Evolutionary conservation across 108 stramenopile genomes (phyloP), one percentile per base, ranked within the genome.

Genomic region (Conticribra guillardii): DNA sequence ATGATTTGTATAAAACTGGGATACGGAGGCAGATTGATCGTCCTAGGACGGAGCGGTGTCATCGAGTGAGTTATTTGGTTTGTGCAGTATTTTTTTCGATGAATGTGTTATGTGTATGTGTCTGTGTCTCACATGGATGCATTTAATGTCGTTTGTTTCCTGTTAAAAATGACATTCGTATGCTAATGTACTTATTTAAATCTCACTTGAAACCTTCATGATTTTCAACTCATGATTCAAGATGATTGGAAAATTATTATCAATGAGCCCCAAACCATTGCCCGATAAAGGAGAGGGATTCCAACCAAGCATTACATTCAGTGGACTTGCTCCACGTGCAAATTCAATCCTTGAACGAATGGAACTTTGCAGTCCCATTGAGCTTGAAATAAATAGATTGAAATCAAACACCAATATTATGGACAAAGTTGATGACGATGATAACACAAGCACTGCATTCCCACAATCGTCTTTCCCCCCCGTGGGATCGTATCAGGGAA

Each of bases 321-420:
- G 41, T 1, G 76, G 76, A 7, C 47, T 64, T 48, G 76, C 76
- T 24, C 76, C 52, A 58, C 27, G 76, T 27, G 76, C 68, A 37
- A 60, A 60, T 23, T 54, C 62, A 5, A 77, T 77, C 7, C 54
- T 77, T 3, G 67, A 64, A 15, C 54, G 62, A 41, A 77, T 77
- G 68, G 68, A 77, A 48, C 26, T 31, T 32, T 77, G 76, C 29
- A 58, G 67, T 50, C 76, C 76, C 8, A 53, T 62, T n/a, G n/a
- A 22, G 21, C 26, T 72, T 0, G 59, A 37, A 46, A 28, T 46
- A n/a, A 30, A 53, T 2, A 30, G 34, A 23, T 24, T 54, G 54
- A 32, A 45, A 22, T 19, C 22, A 55, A 29, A n/a, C 47, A 44
- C 32, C 21, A 32, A 31, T 14, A 33, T 48, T 51, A 17, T 31